These are phyloP conservation scores for Penicillium verhagenii DNA, from an alignment of 495 filamentous ascomycete genomes.

Conservation along the genomic window DNA sequence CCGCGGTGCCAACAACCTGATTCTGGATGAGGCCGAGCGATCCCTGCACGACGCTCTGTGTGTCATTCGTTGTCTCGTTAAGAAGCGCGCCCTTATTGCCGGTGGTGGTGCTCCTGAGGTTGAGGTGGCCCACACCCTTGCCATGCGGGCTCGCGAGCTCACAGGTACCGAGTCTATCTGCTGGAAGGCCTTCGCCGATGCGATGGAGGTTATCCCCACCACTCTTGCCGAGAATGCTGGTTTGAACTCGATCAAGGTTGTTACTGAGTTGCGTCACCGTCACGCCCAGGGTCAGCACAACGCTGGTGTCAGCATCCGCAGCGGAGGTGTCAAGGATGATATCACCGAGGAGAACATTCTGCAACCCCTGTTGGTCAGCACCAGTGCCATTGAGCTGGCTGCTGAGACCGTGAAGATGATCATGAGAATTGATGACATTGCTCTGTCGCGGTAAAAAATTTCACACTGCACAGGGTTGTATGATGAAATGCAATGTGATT, in stretches of 20 bases:
- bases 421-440: constrained; percentile 94
- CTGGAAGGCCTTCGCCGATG: constrained; percentile 98
- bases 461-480: constrained; percentile 25
- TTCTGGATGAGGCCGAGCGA: constrained; percentile 95
- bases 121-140: constrained; percentile 80
- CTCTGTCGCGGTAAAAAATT: constrained; percentile 56
- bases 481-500: constrained; percentile 30
- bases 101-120: constrained; percentile 96
- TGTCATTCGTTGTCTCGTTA: constrained; percentile 95
- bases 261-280: constrained; percentile 91
- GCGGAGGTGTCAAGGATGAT: constrained; percentile 90
- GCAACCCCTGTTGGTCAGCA: constrained; percentile 93
- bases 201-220: constrained; percentile 95
- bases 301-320: constrained; percentile 95
- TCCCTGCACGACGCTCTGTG: constrained; percentile 95
- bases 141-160: constrained; percentile 75
- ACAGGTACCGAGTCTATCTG: constrained; percentile 94
- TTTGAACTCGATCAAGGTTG: constrained; percentile 95
- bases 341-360: constrained; percentile 97
- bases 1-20: constrained; percentile 89
- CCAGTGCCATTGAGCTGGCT: constrained; percentile 93
- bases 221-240: constrained; percentile 97
- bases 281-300: constrained; percentile 94
- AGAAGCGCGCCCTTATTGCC: constrained; percentile 96
- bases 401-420: constrained; percentile 99